These are phyloP conservation scores for Blastobotrys petasosporus DNA, from an alignment of 1,139 yeast species.

Conservation along the genomic window DNA sequence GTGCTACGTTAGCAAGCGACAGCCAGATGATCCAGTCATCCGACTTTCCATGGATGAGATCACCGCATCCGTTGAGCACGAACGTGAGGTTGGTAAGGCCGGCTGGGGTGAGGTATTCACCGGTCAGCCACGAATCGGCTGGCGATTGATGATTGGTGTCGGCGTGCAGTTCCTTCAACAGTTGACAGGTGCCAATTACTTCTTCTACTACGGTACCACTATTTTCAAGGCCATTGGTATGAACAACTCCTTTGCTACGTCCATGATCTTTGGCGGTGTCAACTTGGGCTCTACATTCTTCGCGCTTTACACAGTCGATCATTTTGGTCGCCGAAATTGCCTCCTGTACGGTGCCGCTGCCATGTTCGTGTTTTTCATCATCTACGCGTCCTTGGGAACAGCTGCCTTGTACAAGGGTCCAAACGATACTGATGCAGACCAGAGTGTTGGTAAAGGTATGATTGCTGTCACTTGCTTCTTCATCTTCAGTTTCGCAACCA, in stretches of 20 bases:
- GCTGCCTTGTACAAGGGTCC: slow-evolving; percentile 45
- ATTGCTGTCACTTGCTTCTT: slow-evolving; percentile 72
- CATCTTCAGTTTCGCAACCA: slow-evolving; percentile 76
- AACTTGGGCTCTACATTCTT: slow-evolving; percentile 70
- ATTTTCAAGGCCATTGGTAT: slow-evolving; percentile 73
- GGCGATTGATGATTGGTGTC: slow-evolving; percentile 60
- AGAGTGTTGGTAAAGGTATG: slow-evolving; percentile 43
- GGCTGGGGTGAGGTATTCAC: slow-evolving; percentile 59
- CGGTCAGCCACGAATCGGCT: slow-evolving; percentile 62
- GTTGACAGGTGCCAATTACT: slow-evolving; percentile 74
- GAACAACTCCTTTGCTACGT: slow-evolving; percentile 57
- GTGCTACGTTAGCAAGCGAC: slow-evolving; percentile 57
- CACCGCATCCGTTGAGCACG: slow-evolving; percentile 58
- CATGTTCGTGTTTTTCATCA: slow-evolving; percentile 59
- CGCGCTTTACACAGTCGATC: slow-evolving; percentile 62
- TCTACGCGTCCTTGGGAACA: slow-evolving; percentile 66
- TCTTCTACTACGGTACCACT: slow-evolving; percentile 76
- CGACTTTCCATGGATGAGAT: slow-evolving; percentile 54
- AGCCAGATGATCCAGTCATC: slow-evolving; percentile 53
- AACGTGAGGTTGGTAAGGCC: slow-evolving; percentile 59
- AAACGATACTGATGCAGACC: slow-evolving; percentile 47
- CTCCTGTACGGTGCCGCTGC: slow-evolving; percentile 58
- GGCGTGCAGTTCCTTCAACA: slow-evolving; percentile 67
- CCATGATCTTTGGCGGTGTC: slow-evolving; percentile 72
- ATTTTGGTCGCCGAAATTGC: slow-evolving; percentile 64